Percentiles rank a stretch among this genome's conserved stretches.
phyloP scores from a whole-genome alignment of 441 rosid genomes.

The Mallotus japonicus region DNA sequence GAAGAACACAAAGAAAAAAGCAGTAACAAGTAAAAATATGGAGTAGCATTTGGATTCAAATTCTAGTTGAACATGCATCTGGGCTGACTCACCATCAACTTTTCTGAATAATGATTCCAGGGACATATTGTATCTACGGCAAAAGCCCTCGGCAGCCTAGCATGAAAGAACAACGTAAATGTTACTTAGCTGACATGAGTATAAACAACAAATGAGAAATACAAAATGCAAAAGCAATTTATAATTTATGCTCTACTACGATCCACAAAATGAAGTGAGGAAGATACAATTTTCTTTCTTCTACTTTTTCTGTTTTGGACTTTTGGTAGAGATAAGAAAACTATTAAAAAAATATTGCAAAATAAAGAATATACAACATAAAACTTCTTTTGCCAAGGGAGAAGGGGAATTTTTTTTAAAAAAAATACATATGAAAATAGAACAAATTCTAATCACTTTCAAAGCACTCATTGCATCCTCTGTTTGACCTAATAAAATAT shows the following conservation, averaged over 20 bases:
- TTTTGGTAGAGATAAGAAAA: slow-evolving; percentile 1
- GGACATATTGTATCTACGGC: slow-evolving; percentile 72
- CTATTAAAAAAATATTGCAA: background rate
- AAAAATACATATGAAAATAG: background rate
- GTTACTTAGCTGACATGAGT: slow-evolving; percentile 3
- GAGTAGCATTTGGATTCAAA: background rate
- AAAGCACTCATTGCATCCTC: background rate
- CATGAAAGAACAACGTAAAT: slow-evolving; percentile 22
- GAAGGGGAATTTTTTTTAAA: background rate
- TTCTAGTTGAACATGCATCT: slow-evolving; percentile 5
- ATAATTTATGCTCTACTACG: background rate
- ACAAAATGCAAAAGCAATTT: slow-evolving; percentile 1
- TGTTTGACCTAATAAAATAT: background rate
- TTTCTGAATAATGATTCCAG: slow-evolving; percentile 60
- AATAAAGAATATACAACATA: background rate
- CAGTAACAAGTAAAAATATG: background rate
- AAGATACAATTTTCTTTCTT: slow-evolving; percentile 1
- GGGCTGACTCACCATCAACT: slow-evolving; percentile 60
- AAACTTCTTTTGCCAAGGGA: background rate
- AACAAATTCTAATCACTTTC: background rate
- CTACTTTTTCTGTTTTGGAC: background rate
- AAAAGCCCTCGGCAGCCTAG: slow-evolving; percentile 95
- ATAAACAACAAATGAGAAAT: background rate
- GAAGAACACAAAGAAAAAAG: background rate
- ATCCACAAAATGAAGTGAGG: background rate